phyloP scores from a whole-genome alignment of 169 alveolate genomes.

The Eimeria necatrix region DNA sequence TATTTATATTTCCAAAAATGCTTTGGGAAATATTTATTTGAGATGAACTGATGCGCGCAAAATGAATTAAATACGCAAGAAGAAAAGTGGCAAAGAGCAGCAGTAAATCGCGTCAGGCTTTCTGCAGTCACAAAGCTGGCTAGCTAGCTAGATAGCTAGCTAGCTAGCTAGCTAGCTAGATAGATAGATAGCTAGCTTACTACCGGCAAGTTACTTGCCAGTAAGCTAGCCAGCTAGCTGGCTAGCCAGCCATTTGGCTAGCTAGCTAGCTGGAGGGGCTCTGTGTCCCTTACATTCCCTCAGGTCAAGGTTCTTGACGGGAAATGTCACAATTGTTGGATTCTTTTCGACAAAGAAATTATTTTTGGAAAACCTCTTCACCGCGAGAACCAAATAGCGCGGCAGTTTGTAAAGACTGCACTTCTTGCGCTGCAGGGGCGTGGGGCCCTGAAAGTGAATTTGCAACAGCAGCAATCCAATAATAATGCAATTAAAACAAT shows the following conservation, averaged over 20 bases:
- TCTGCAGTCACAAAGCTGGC: not conserved
- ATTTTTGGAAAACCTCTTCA: conserved; percentile 96
- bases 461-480: not conserved
- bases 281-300: conserved; percentile 86
- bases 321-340: conserved; percentile 99
- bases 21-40: no score
- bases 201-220: not conserved
- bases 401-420: conserved; percentile 77
- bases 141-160: no score
- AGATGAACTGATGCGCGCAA: no score
- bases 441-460: conserved; percentile 24
- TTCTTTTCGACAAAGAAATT: conserved; percentile 98
- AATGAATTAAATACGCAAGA: no score
- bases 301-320: conserved; percentile 95
- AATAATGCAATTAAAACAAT: not conserved
- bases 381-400: conserved; percentile 89
- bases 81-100: conserved; percentile 30
- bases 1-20: no score
- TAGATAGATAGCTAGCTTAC: not conserved
- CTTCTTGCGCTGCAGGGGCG: conserved; percentile 53
- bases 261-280: not conserved
- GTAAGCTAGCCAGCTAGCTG: no score
- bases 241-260: no score
- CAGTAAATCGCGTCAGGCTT: not conserved
- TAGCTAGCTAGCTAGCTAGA: not conserved